Conservation (phyloP, 116 monocot genomes). For the Trichopus zeylanicus region DNA sequence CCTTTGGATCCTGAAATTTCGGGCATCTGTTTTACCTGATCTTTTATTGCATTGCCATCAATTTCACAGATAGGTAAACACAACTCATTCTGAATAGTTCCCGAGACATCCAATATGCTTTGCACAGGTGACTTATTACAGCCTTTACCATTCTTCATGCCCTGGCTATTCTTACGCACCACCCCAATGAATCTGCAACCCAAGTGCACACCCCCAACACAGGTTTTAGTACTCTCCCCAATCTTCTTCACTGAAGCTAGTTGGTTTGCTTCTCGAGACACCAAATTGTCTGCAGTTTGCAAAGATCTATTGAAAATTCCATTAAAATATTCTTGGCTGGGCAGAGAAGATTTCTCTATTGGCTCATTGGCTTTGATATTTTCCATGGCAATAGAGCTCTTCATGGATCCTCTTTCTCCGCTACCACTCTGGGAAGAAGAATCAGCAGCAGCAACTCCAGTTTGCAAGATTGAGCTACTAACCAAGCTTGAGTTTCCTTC, state of each 20-base stretch:
- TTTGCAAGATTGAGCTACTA: background rate
- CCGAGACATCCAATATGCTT: background rate
- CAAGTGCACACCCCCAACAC: background rate
- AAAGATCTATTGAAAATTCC: background rate
- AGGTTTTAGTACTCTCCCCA: background rate
- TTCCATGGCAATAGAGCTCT: background rate
- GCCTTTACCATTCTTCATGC: background rate
- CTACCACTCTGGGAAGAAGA: background rate
- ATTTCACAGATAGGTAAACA: background rate
- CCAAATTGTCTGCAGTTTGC: background rate
- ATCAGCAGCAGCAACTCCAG: constrained; percentile 3
- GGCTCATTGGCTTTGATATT: background rate
- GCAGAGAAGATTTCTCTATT: background rate
- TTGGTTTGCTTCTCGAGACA: background rate
- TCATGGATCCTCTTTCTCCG: background rate
- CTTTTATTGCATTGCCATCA: background rate
- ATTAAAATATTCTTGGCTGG: background rate
- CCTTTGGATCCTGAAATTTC: background rate
- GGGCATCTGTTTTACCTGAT: background rate
- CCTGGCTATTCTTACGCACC: background rate
- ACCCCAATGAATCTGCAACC: background rate
- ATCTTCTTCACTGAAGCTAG: background rate
- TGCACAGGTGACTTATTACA: background rate
- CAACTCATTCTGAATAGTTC: background rate
- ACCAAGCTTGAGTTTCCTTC: background rate